Base-by-base conservation (phyloP, 2,329 filamentous ascomycete species). In the Aspergillus sp. region DNA sequence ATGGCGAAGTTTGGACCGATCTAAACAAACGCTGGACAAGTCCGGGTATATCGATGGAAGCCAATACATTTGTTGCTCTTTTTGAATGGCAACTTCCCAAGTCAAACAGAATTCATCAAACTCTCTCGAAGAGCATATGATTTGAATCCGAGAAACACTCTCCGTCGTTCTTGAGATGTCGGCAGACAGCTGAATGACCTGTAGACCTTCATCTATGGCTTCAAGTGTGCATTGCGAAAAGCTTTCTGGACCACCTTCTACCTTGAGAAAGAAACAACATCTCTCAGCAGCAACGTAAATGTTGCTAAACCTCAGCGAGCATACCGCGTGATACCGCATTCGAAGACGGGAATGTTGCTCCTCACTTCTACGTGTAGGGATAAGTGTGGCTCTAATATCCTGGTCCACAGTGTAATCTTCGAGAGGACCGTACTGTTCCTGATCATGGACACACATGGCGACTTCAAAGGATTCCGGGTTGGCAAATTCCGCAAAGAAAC, bases 161-260 rank as follows among this genome's bases (percentile, higher is more conserved):
- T 30, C 65, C 10, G 54, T 49, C 2, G 48, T 35, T 9, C 45
- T 7, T 30, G 49, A 41, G 4, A 52, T 38, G 1, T 51, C 19
- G 2, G 51, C 30, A 4, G 54, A 26, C 5, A 70, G 53, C 17
- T 57, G 36, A 16, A 70, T 59, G 10, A 54, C 53, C 19, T 60
- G 56, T 17, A 65, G 41, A 3, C 45, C 33, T 5, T 36, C 42
- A 4, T 47, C 40, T 4, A 55, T 45, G 1, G 55, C 24, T 11
- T 57, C 50, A 5, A 67, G 46, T 10, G 59, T 47, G 45, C 56
- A 60, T 13, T 50, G 48, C 35, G 61, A 70, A 8, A 51, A 51
- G 8, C 64, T 62, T 1, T 63, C 57, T 16, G 66, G 68, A 1
- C 67, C 68, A 6, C 67, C 68, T 36, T 69, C 56, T 13, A 71